Evolutionary conservation across 2,329 filamentous ascomycete species (phyloP).

Genomic region (Coniochaeta prunicola): DNA sequence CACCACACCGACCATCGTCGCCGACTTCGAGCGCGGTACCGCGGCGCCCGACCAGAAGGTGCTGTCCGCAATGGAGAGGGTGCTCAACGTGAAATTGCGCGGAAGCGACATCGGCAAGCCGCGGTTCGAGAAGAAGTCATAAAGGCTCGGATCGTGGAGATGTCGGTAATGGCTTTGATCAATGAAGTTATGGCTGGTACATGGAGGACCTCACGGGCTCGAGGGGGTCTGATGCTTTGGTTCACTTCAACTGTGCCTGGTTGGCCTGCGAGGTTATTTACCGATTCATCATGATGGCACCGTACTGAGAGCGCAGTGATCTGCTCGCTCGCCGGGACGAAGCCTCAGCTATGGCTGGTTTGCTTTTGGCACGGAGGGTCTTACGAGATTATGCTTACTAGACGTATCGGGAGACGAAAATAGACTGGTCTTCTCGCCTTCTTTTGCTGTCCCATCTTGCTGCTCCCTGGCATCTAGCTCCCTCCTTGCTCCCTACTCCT

Average conservation of each 20-base stretch:
- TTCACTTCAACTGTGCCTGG: background rate
- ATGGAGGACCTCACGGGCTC: background rate
- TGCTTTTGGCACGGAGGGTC: background rate
- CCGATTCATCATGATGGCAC: background rate
- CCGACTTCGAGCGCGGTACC: slow-evolving; percentile 76
- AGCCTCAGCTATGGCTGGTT: background rate
- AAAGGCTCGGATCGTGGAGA: background rate
- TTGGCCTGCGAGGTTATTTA: background rate
- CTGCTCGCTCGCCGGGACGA: background rate
- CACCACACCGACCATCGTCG: slow-evolving; percentile 71
- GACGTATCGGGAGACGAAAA: background rate
- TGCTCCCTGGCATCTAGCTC: background rate
- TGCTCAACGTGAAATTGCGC: slow-evolving; percentile 81
- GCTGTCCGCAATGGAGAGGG: slow-evolving; percentile 68
- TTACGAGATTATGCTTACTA: slow-evolving; percentile 1
- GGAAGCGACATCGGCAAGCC: slow-evolving; percentile 80
- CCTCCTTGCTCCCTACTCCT: too few relatives aligned
- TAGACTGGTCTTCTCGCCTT: background rate
- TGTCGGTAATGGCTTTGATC: background rate
- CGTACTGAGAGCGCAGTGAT: background rate
- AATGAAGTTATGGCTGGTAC: background rate
- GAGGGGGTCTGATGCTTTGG: background rate
- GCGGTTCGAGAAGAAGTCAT: slow-evolving; percentile 53
- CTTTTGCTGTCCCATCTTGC: background rate
- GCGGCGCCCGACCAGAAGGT: slow-evolving; percentile 80